Evolutionary conservation across 2,329 filamentous ascomycete genomes (phyloP), one percentile per base, ranked within the genome.

Genomic region (Gremmenia infestans): DNA sequence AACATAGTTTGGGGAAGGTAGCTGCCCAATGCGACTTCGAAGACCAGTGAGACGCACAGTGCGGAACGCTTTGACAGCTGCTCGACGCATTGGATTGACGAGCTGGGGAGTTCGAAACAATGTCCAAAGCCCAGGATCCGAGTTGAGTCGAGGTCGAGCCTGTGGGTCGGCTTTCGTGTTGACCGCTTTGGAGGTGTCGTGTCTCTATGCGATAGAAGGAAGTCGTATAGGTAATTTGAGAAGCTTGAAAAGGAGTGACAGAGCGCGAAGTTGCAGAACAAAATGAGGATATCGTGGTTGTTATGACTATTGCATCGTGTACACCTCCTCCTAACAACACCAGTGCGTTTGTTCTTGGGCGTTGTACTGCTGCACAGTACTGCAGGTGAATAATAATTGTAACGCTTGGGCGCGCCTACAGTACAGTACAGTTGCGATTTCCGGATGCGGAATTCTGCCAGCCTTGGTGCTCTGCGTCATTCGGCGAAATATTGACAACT

Each of bases 61-160:
- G 77, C 87, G 83, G 72, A 88, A 76, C 68, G 82, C 82, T 77
- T 83, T 81, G 62, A 85, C 74, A 65, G 83, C 81, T 73, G 81
- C 86, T 75, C 86, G 87, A 82, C 87, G 87, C 88, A 92, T 92
- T 76, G 76, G 76, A 67, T 61, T 55, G 53, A 57, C 39, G 35
- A 60, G 14, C 15, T 17, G 14, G n/a, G 49, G 48, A 45, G 40
- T 49, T 57, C 48, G 47, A 57, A 52, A 42, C 39, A 32, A 37
- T 50, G 58, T 63, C 56, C 60, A 59, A 60, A 54, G 50, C 57
- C 55, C 35, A 39, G 50, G 47, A 43, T 43, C 36, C 42, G 47
- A 37, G 23, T 55, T 59, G n/a, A 42, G 35, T 36, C 32, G 36
- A 14, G 23, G 35, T 36, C 32, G 36, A 14, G 23, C 6, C 35